These are phyloP conservation scores for Oxalis stricta DNA, from an alignment of 441 rosid genomes.

Conservation along the genomic window DNA sequence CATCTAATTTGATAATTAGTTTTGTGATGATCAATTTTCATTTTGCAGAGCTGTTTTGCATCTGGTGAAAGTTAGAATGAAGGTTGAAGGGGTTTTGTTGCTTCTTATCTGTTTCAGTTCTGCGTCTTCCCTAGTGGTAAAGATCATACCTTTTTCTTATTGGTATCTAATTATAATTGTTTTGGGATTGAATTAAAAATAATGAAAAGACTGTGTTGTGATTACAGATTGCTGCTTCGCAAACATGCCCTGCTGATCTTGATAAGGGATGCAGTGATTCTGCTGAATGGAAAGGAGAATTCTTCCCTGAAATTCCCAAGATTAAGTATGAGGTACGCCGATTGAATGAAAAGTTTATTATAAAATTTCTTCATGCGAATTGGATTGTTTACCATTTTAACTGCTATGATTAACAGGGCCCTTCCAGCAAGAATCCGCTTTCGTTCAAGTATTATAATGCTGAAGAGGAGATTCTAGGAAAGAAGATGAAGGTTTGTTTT, in stretches of 20 bases:
- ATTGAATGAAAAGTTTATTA: no score
- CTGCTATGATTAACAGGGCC: constrained; percentile 75
- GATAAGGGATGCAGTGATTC: constrained; percentile 29
- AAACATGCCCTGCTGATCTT: constrained; percentile 67
- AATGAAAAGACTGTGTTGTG: no score
- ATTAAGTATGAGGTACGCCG: constrained; percentile 89
- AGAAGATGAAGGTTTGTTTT: constrained; percentile 80
- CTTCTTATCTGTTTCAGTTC: constrained; percentile 28
- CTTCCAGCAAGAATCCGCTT: constrained; percentile 62
- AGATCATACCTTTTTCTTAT: background rate
- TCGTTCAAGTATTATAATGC: constrained; percentile 87
- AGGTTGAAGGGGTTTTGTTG: constrained; percentile 15
- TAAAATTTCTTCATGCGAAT: no score
- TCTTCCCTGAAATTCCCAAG: constrained; percentile 70
- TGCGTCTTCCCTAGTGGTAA: constrained; percentile 41
- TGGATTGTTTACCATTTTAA: no score
- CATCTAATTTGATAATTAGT: no score
- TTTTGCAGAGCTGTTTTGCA: constrained; percentile 7
- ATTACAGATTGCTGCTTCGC: constrained; percentile 47
- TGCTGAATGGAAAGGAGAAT: constrained; percentile 84
- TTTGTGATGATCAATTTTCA: background rate
- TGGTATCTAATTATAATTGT: background rate
- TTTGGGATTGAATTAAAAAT: background rate
- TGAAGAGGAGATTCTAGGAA: constrained; percentile 79
- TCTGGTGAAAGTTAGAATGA: constrained; percentile 17